Evolutionary conservation across 2,329 filamentous ascomycete species (phyloP).

Genomic region (Malbranchea cinnamomea): DNA sequence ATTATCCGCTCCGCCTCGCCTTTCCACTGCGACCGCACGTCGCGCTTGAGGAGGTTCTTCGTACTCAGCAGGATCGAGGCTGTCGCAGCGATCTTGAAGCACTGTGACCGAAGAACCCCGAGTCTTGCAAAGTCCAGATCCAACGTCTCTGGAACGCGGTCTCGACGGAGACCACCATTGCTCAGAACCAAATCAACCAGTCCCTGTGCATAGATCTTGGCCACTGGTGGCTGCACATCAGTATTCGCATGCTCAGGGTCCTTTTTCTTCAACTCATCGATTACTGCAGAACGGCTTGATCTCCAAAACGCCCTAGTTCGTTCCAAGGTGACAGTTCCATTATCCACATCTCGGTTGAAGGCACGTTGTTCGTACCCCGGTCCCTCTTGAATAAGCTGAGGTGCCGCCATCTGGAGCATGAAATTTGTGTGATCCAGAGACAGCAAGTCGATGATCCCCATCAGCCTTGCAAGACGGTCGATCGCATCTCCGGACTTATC

Average conservation of each 20-base stretch:
- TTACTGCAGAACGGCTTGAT: conserved; percentile 22
- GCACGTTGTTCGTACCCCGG: conserved; percentile 46
- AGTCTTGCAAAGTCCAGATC: conserved; percentile 41
- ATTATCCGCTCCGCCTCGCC: conserved; percentile 44
- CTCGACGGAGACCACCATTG: conserved; percentile 36
- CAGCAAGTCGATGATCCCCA: conserved; percentile 47
- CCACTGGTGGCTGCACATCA: conserved; percentile 19
- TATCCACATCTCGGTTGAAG: conserved; percentile 40
- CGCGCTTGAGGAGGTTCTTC: conserved; percentile 50
- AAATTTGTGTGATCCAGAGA: conserved; percentile 52
- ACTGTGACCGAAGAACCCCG: conserved; percentile 36
- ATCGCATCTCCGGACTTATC: conserved; percentile 41
- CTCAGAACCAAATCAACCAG: conserved; percentile 44
- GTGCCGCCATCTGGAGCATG: conserved; percentile 45
- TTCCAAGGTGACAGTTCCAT: conserved; percentile 36
- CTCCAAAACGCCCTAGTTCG: conserved; percentile 42
- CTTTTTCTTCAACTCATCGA: conserved; percentile 37
- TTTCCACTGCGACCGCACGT: conserved; percentile 50
- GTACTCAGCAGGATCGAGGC: conserved; percentile 49
- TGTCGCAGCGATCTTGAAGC: conserved; percentile 44
- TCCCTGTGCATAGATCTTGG: conserved; percentile 42
- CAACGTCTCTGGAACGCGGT: conserved; percentile 45
- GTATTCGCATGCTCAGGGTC: conserved; percentile 24
- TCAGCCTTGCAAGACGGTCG: conserved; percentile 47
- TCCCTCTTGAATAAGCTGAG: conserved; percentile 45